Evolutionary conservation across 352 stramenopile genomes (phyloP), one percentile per base, ranked within the genome.

Genomic region (Phytophthora niederhauseri): DNA sequence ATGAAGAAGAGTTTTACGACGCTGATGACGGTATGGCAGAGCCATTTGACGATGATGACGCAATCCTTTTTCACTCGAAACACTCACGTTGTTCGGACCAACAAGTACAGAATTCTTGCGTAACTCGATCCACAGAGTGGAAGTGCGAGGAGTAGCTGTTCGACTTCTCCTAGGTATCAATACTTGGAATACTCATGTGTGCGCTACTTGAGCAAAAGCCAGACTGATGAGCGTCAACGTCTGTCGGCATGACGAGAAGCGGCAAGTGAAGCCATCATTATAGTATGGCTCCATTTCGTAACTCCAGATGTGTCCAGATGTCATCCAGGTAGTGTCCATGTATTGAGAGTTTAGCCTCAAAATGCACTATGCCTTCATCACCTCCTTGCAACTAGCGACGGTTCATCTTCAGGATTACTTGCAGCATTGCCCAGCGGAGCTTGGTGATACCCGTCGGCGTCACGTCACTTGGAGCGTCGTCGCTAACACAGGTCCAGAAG

Each of bases 331-430:
- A 41, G 38, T 51, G 54, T 30, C 34, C 38, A 46, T 63, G 57
- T 63, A 54, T 55, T 54, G 57, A 55, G 57, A 55, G 28, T 30
- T 48, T 63, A 53, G 14, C 56, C 12, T 38, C 34, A 51, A 15
- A 31, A 55, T 20, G 15, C 22, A 20, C 26, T 38, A 24, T 12
- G 15, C 30, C 24, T 31, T 19, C 17, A n/a, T 19, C 41, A n/a
- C 4, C 31, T 26, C 19, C 15, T 46, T n/a, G 38, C 15, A 6
- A 46, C 56, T 62, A 53, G 11, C 38, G 19, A 20, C 56, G 56
- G n/a, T 45, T 54, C 56, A 54, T 45, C 56, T 43, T 43, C n/a
- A 54, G 36, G 24, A 54, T 26, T n/a, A 24, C 5, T n/a, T 54
- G 6, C 41, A 64, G 28, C 43, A 64, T 54, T 15, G 7, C 45